Evolutionary conservation across 2,329 filamentous ascomycete genomes (phyloP), one percentile per base, ranked within the genome.

Genomic region (Biscogniauxia sp.): DNA sequence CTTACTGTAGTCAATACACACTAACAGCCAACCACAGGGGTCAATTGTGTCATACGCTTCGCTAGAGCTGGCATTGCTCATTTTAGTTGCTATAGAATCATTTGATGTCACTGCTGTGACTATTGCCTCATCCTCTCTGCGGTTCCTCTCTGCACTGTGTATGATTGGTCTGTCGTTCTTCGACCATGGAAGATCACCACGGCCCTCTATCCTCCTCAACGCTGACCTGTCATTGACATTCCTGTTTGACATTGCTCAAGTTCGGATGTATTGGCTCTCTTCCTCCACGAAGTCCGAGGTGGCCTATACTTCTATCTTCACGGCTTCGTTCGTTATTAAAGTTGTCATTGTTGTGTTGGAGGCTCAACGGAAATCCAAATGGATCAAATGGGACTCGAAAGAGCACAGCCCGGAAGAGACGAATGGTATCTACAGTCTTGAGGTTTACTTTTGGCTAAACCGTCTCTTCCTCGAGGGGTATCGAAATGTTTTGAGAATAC

Each of bases 141-240:
- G 41, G 20, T 56, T 63, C 15, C 15, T 60, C 9, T 57, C 64
- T 20, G 62, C 60, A 1, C n/a, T 63, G 9, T 64, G 37, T 49
- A 63, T 66, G 62, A 25, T 59, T 15, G 53, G 23, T 4, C 28
- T 64, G 7, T 66, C 62, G 1, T 57, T 55, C 20, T 49, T 66
- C 7, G 64, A 66, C 20, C 64, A 66, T 25, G 45, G 23, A n/a
- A 50, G 61, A 19, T 64, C 60, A 15, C 71, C 70, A 0, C 72
- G 78, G 0, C 80, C 81, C 0, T 83, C 80, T 0, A 69, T 77
- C 0, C 58, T 83, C 1, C 66, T 84, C 7, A 75, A 67, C 20
- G 60, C 67, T 5, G 83, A 78, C 54, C 62, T 83, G 1, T 63
- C 77, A 8, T 37, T 81, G 1, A 77, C 78, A 0, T 62, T 79